Percentiles rank a stretch among this genome's conserved stretches.
Evolutionary conservation across 108 stramenopile genomes (phyloP).

Genomic region (Craspedostauros australis): DNA sequence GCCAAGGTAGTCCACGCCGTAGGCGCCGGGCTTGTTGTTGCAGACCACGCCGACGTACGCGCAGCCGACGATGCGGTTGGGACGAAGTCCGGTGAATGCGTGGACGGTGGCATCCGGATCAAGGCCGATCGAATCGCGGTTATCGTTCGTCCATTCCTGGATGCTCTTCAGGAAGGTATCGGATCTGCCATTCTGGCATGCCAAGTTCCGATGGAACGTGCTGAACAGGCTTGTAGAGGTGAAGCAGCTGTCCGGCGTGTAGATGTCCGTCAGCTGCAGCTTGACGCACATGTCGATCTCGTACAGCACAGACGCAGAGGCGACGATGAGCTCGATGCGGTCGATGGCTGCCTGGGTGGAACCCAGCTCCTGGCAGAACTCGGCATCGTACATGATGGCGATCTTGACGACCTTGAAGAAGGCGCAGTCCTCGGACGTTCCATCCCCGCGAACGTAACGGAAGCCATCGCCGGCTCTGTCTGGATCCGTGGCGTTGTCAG

Average conservation of each 20-base stretch:
- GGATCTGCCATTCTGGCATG: conserved; percentile 1
- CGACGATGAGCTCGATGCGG: conserved; percentile 6
- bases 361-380: conserved; percentile 8
- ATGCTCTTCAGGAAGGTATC: conserved; percentile 1
- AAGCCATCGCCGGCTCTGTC: background rate
- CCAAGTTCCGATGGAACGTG: background rate
- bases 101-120: conserved; percentile 5
- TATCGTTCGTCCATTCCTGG: conserved; percentile 4
- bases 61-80: background rate
- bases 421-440: background rate
- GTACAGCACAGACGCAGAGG: conserved; percentile 5
- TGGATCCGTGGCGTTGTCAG: background rate
- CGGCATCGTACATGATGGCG: conserved; percentile 9
- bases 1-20: conserved; percentile 6
- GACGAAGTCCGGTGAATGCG: conserved; percentile 4
- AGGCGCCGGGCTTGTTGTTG: background rate
- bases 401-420: conserved; percentile 10
- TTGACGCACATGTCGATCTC: conserved; percentile 14
- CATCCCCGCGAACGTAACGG: background rate
- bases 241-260: conserved; percentile 5
- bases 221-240: background rate
- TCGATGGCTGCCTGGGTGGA: background rate
- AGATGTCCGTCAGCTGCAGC: conserved; percentile 8
- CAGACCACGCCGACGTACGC: conserved; percentile 5
- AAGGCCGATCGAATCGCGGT: background rate